A percentile compares a stretch with the other conserved stretches of the same genome.
These are phyloP conservation scores for Neurospora africana DNA, from an alignment of 495 filamentous ascomycete species.

Conservation along the genomic window DNA sequence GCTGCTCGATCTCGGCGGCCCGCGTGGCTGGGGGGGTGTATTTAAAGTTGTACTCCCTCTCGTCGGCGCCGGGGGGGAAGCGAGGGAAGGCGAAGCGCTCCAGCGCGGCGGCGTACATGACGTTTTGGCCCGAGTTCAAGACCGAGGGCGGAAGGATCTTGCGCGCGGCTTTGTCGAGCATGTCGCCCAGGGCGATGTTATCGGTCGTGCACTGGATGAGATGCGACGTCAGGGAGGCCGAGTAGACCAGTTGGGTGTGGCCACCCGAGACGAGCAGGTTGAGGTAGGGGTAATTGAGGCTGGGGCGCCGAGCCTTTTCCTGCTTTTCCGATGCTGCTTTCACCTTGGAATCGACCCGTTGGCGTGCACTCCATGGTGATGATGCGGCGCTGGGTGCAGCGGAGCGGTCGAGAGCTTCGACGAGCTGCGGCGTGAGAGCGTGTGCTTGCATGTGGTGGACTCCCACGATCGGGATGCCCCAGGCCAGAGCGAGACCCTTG, in stretches of 20 bases:
- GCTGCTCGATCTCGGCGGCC: conserved; percentile 38
- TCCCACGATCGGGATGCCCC: conserved; percentile 68
- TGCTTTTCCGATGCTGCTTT: not conserved
- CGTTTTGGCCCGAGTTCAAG: conserved; percentile 32
- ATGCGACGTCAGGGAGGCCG: conserved; percentile 52
- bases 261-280: conserved; percentile 88
- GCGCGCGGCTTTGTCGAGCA: conserved; percentile 77
- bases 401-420: conserved; percentile 42
- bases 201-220: conserved; percentile 54
- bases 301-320: not conserved
- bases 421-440: conserved; percentile 76
- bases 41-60: conserved; percentile 29
- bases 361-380: not conserved
- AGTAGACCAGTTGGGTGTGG: conserved; percentile 77
- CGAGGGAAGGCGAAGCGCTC: conserved; percentile 69
- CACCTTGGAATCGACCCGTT: not conserved
- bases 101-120: conserved; percentile 69
- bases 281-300: conserved; percentile 67
- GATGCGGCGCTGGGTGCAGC: not conserved
- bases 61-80: conserved; percentile 3
- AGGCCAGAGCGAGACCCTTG: conserved; percentile 77
- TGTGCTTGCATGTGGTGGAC: conserved; percentile 98
- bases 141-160: conserved; percentile 49
- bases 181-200: conserved; percentile 76
- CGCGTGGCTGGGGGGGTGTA: conserved; percentile 46